phyloP scores from a whole-genome alignment of 345 rosid species.

The Euphorbia lathyris region DNA sequence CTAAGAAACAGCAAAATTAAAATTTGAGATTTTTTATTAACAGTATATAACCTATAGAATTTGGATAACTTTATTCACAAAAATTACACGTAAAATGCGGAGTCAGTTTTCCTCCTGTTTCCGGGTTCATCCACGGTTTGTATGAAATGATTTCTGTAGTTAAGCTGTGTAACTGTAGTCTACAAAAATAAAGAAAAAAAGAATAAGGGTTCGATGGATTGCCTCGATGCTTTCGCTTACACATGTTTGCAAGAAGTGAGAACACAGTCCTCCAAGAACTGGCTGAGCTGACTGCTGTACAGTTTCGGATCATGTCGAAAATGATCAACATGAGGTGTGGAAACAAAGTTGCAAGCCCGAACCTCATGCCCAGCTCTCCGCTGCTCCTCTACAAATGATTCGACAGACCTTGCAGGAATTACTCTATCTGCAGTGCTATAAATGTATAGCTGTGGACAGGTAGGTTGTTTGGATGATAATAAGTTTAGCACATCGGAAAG shows the following conservation, averaged over 20 bases:
- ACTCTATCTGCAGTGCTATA: constrained; percentile 97
- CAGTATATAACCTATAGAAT: not conserved
- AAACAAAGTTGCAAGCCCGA: constrained; percentile 84
- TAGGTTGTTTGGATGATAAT: constrained; percentile 73
- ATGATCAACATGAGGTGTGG: constrained; percentile 97
- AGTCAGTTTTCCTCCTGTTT: not conserved
- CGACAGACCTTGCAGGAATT: constrained; percentile 75
- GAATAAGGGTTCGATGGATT: not conserved
- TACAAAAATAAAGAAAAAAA: not conserved
- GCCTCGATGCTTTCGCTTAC: not conserved
- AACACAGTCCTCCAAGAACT: constrained; percentile 73
- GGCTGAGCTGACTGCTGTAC: constrained; percentile 68
- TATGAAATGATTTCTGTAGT: constrained; percentile 2
- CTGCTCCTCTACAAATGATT: constrained; percentile 81
- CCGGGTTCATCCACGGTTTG: not conserved
- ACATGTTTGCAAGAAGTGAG: constrained; percentile 42
- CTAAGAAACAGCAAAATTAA: not conserved
- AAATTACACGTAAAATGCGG: not conserved
- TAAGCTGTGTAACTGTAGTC: not conserved
- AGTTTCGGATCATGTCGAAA: constrained; percentile 86
- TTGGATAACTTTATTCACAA: not conserved
- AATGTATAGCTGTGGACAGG: constrained; percentile 89
- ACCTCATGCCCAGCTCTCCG: constrained; percentile 74
- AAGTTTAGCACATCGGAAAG: constrained; percentile 59
- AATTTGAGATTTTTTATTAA: not conserved